Conservation (phyloP, 371 early-diverging fungal genomes). For the Globomyces sp. region DNA sequence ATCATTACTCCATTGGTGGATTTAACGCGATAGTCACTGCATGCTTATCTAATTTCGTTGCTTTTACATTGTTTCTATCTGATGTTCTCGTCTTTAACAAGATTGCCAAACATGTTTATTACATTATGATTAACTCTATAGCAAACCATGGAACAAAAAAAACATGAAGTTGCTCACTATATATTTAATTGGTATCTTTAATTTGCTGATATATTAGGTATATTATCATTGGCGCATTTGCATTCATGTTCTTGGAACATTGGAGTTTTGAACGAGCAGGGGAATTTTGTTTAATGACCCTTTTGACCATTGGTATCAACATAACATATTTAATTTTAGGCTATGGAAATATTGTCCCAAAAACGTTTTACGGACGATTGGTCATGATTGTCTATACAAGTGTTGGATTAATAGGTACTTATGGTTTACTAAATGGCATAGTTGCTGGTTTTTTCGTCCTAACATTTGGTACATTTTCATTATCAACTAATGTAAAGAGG, state of each 20-base stretch:
- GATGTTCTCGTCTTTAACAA: not conserved
- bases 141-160: slow-evolving; percentile 13
- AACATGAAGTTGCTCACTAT: not conserved
- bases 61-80: not conserved
- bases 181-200: slow-evolving; percentile 1
- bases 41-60: not conserved
- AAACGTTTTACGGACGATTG: slow-evolving; percentile 4
- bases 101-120: not conserved
- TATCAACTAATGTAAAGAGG: too few species aligned
- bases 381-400: slow-evolving; percentile 16
- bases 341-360: slow-evolving; percentile 17
- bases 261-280: not conserved
- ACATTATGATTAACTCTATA: too few species aligned
- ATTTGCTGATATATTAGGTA: not conserved
- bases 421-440: too few species aligned
- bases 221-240: slow-evolving; percentile 2
- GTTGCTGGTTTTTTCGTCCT: slow-evolving; percentile 14
- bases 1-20: not conserved
- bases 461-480: not conserved
- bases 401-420: not conserved
- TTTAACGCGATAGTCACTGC: not conserved
- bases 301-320: slow-evolving; percentile 16
- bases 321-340: slow-evolving; percentile 17
- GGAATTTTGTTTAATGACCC: slow-evolving; percentile 12
- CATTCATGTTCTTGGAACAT: not conserved